A percentile compares a stretch with the other conserved stretches of the same genome.
These are phyloP conservation scores for Abelmoschus esculentus DNA, from an alignment of 345 rosid genomes.

Conservation along the genomic window DNA sequence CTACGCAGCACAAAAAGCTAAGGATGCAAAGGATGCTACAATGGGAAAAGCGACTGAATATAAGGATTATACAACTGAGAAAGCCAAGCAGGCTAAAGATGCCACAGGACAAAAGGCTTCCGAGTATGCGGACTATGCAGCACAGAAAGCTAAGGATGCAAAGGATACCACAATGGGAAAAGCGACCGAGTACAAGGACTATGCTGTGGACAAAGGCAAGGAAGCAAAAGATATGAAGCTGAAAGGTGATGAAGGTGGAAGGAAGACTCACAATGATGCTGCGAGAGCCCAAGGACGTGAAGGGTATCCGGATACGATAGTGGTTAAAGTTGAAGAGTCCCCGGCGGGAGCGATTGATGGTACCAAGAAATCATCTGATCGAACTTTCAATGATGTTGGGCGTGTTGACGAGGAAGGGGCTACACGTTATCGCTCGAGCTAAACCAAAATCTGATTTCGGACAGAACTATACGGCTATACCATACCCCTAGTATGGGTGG, in stretches of 20 bases:
- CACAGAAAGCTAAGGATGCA: background rate
- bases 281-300: background rate
- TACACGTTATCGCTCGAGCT: background rate
- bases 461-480: background rate
- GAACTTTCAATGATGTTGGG: slow-evolving; percentile 63
- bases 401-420: background rate
- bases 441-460: background rate
- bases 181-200: background rate
- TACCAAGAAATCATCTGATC: slow-evolving; percentile 42
- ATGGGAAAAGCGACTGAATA: too few species aligned
- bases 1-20: background rate
- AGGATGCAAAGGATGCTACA: background rate
- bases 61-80: background rate
- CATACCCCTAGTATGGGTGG: background rate
- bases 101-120: background rate
- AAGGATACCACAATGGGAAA: background rate
- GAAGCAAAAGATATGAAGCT: slow-evolving; percentile 23
- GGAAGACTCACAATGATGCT: background rate
- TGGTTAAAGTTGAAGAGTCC: slow-evolving; percentile 9
- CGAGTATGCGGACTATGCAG: background rate
- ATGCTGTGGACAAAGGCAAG: background rate
- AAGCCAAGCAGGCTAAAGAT: background rate
- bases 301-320: slow-evolving; percentile 13
- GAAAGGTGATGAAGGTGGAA: slow-evolving; percentile 9
- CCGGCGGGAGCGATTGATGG: background rate